phyloP scores from a whole-genome alignment of 306 rosid genomes.

The Trifolium repens region DNA sequence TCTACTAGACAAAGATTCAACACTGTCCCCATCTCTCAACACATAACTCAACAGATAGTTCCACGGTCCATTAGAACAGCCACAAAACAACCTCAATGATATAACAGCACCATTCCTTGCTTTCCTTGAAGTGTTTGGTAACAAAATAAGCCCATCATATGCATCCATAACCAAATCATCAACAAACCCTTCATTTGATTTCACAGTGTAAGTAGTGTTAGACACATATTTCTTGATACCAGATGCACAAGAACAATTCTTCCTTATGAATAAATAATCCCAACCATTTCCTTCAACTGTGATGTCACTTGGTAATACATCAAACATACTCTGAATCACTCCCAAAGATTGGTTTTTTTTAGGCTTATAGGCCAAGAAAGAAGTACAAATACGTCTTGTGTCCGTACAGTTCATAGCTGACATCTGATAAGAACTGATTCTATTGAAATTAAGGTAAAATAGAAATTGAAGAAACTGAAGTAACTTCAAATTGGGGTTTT shows the following conservation, averaged over 20 bases:
- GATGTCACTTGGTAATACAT: constrained; percentile 74
- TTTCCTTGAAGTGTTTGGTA: constrained; percentile 66
- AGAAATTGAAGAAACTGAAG: constrained; percentile 46
- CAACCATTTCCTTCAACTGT: constrained; percentile 73
- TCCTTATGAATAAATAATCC: constrained; percentile 69
- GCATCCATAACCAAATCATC: constrained; percentile 71
- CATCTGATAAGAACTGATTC: constrained; percentile 42
- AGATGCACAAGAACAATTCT: constrained; percentile 84
- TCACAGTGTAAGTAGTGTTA: constrained; percentile 42
- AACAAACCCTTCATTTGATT: constrained; percentile 68
- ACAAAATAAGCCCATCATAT: constrained; percentile 71
- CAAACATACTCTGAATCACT: constrained; percentile 86
- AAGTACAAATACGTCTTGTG: constrained; percentile 73
- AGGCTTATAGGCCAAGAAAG: constrained; percentile 84
- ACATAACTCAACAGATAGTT: constrained; percentile 92
- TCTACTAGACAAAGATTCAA: constrained; percentile 82
- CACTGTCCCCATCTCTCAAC: constrained; percentile 82
- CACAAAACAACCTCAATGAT: constrained; percentile 83
- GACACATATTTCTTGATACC: constrained; percentile 61
- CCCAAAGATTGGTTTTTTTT: constrained; percentile 59
- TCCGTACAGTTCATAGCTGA: constrained; percentile 83
- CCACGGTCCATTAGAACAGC: constrained; percentile 91
- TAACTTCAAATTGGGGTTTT: constrained; percentile 33
- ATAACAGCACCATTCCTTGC: constrained; percentile 77
- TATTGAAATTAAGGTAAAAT: constrained; percentile 42